Conservation (phyloP, 2,329 filamentous ascomycete genomes). For the Cercospora nicotianae region DNA sequence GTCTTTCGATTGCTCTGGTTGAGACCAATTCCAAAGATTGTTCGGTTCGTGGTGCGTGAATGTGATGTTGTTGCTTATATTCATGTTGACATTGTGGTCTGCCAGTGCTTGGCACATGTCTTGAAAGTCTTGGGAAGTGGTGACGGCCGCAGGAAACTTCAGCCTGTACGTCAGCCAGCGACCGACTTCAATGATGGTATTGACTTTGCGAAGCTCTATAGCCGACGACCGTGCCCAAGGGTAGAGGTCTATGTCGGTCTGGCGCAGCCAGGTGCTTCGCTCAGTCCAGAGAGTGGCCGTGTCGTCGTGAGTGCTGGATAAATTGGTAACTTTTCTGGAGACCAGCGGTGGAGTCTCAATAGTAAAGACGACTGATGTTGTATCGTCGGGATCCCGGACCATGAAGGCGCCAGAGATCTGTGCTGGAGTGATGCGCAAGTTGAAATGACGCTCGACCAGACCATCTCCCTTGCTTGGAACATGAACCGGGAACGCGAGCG, state of each 20-base stretch:
- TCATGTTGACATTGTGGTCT: slow-evolving; percentile 70
- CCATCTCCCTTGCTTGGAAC: background rate
- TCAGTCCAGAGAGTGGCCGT: slow-evolving; percentile 54
- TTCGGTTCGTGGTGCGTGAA: slow-evolving; percentile 31
- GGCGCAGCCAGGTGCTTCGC: slow-evolving; percentile 60
- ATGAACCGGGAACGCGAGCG: slow-evolving; percentile 45
- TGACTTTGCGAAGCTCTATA: slow-evolving; percentile 49
- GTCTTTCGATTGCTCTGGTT: background rate
- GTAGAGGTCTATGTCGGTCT: slow-evolving; percentile 60
- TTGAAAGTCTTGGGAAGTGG: slow-evolving; percentile 22
- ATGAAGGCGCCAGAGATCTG: slow-evolving; percentile 24
- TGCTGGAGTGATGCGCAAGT: slow-evolving; percentile 29
- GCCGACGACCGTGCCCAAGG: slow-evolving; percentile 9
- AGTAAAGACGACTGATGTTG: slow-evolving; percentile 38
- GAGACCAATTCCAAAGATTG: slow-evolving; percentile 19
- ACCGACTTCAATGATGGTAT: slow-evolving; percentile 61
- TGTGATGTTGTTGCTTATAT: slow-evolving; percentile 47
- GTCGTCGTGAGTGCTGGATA: slow-evolving; percentile 43
- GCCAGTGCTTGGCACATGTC: slow-evolving; percentile 55
- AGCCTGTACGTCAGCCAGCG: slow-evolving; percentile 62
- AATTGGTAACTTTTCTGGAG: slow-evolving; percentile 29
- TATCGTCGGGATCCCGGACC: slow-evolving; percentile 27
- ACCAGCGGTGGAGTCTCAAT: slow-evolving; percentile 40
- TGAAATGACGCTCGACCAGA: slow-evolving; percentile 21
- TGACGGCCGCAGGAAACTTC: slow-evolving; percentile 41